phyloP scores from a whole-genome alignment of 2,329 filamentous ascomycete genomes.

The Zelopaecilomyces penicillatus region DNA sequence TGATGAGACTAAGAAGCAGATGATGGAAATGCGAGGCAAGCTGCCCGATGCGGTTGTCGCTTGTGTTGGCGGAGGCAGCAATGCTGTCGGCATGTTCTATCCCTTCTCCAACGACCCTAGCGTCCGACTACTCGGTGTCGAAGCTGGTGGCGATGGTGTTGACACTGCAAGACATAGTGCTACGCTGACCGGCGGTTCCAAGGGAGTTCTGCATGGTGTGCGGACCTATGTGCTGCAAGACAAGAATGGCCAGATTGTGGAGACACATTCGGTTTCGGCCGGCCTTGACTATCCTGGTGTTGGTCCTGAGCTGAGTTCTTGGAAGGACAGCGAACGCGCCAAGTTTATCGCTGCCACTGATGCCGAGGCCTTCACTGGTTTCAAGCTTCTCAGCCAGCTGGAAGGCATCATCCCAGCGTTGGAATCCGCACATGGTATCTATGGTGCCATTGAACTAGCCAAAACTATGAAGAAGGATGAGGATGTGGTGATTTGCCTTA shows the following conservation, averaged over 20 bases:
- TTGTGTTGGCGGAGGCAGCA: constrained; percentile 91
- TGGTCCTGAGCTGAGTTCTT: constrained; percentile 80
- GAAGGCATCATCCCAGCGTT: constrained; percentile 97
- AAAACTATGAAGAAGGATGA: constrained; percentile 85
- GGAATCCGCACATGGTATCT: constrained; percentile 89
- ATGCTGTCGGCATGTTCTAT: constrained; percentile 97
- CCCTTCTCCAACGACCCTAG: constrained; percentile 79
- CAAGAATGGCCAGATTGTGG: constrained; percentile 81
- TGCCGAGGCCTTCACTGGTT: constrained; percentile 79
- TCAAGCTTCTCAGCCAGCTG: constrained; percentile 73
- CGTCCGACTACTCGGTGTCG: constrained; percentile 86
- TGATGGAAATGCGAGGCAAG: constrained; percentile 75
- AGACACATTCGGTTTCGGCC: constrained; percentile 94
- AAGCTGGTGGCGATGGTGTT: constrained; percentile 88
- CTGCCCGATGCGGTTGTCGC: constrained; percentile 94
- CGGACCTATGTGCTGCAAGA: constrained; percentile 93
- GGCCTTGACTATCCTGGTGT: constrained; percentile 97
- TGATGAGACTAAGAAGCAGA: constrained; percentile 86
- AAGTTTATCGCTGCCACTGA: constrained; percentile 89
- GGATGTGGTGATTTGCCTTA: constrained; percentile 89
- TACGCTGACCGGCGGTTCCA: constrained; percentile 75
- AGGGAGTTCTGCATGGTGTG: constrained; percentile 92
- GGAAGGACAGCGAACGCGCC: constrained; percentile 86
- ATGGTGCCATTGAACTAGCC: constrained; percentile 77
- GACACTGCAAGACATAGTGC: constrained; percentile 81